Conservation (phyloP, 176 grass and related monocot genomes). For the Olyra latifolia region DNA sequence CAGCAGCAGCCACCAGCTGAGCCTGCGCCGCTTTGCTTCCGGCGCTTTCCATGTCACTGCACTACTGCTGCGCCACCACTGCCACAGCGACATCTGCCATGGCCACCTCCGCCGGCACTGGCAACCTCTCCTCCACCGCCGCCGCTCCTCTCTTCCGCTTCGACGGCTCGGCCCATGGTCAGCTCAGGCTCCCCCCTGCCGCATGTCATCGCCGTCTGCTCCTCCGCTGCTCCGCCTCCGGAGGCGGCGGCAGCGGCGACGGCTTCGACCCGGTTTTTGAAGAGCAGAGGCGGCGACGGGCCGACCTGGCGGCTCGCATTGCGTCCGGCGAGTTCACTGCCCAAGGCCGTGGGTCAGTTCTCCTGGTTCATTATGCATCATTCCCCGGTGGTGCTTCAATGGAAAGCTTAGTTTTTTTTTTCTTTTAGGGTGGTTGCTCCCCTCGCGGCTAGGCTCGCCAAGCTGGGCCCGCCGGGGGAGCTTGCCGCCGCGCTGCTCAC, state of each 20-base stretch:
- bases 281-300: conserved; percentile 55
- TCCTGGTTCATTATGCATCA: too few relatives aligned
- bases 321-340: conserved; percentile 92
- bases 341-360: conserved; percentile 52
- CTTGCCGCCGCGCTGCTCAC: conserved; percentile 54
- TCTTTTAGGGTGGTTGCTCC: conserved; percentile 58
- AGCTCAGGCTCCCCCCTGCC: conserved; percentile 5
- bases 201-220: conserved; percentile 11
- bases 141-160: conserved; percentile 28
- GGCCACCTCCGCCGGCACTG: conserved; percentile 19
- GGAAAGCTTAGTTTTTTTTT: neutral
- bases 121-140: neutral
- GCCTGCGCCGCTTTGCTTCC: neutral
- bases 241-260: conserved; percentile 11
- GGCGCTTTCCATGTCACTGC: conserved; percentile 21
- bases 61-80: neutral
- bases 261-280: conserved; percentile 45
- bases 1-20: neutral
- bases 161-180: conserved; percentile 4
- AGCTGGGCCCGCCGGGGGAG: conserved; percentile 51
- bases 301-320: conserved; percentile 78
- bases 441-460: conserved; percentile 39
- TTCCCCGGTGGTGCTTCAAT: neutral
- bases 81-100: conserved; percentile 28
- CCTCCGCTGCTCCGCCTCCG: conserved; percentile 59